Evolutionary conservation across 2,329 filamentous ascomycete species (phyloP).

Genomic region (Ophiostoma australiae): DNA sequence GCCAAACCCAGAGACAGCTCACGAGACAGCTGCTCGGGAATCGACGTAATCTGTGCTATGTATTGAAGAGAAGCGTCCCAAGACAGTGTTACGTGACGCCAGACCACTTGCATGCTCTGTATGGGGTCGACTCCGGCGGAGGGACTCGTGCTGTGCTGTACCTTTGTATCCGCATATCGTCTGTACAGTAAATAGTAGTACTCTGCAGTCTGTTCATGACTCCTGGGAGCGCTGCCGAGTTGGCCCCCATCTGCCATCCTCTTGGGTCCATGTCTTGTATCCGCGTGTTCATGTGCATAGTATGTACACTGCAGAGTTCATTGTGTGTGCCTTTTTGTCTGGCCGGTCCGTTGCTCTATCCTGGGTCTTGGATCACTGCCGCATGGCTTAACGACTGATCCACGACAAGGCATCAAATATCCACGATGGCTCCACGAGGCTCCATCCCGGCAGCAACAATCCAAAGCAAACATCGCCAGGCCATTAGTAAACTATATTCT

Average conservation of each 20-base stretch:
- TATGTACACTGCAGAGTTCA: too few relatives aligned
- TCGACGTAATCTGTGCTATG: neutral
- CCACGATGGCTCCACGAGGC: neutral
- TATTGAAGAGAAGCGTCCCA: neutral
- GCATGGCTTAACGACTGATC: neutral
- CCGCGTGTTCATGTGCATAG: neutral
- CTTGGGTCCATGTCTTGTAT: neutral
- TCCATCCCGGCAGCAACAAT: constrained; percentile 2
- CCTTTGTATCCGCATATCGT: too few relatives aligned
- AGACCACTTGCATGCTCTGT: neutral
- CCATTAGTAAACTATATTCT: too few relatives aligned
- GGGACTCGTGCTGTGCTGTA: neutral
- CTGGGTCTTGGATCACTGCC: too few relatives aligned
- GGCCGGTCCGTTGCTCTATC: too few relatives aligned
- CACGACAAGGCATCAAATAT: neutral
- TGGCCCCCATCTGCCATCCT: neutral
- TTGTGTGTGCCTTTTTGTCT: too few relatives aligned
- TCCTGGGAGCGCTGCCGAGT: neutral
- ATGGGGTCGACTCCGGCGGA: neutral
- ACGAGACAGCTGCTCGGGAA: neutral
- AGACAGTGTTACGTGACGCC: constrained; percentile 22
- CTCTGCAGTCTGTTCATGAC: too few relatives aligned
- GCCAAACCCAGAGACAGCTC: neutral
- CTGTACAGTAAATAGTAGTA: too few relatives aligned
- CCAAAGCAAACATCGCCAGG: neutral